Base-by-base conservation (phyloP, 1,284 basidiomycete genomes). In the Boletus austroedulis region DNA sequence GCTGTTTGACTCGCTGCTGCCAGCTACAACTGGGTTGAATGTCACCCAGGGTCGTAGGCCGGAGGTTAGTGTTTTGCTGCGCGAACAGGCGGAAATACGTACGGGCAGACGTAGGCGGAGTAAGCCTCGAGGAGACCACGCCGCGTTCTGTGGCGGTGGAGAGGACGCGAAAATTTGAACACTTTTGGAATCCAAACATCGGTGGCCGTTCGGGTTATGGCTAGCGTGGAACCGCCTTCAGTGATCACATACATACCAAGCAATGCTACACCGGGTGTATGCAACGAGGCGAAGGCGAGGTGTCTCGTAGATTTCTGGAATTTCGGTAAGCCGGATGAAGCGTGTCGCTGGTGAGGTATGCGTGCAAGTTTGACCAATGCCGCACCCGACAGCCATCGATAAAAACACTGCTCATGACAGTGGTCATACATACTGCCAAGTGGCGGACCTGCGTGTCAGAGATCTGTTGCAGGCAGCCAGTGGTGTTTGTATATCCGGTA, bases 71-170 rank as follows among this genome's bases (percentile, higher is more conserved):
- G 53, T 29, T 11, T 36, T 48, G 34, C 47, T 49, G 41, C n/a
- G 31, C 28, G 43, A 46, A 50, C 21, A 28, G 34, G 50, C 19
- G 26, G 36, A 55, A 46, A 31, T 24, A 38, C 34, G 31, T 31
- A 45, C 36, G 38, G 38, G 43, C 31, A 29, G 52, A 29, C 31
- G 41, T 45, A 44, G 26, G 53, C 31, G 48, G 38, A 47, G 62
- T 21, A 46, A 34, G 57, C 73, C 69, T 73, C 65, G 65, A 71
- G 73, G 67, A n/a, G 49, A 49, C 62, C 69, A 67, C 46, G 48
- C 54, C n/a, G n/a, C n/a, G 52, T 50, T 31, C 36, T 50, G 61
- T 68, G 73, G 71, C 71, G 31, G 60, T 70, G 59, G 26, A 26
- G 5, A 38, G 15, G 40, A 29, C 44, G 29, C 17, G 34, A 47